Evolutionary conservation across 306 rosid genomes (phyloP), one percentile per base, ranked within the genome.

Genomic region (Lablab purpureus): DNA sequence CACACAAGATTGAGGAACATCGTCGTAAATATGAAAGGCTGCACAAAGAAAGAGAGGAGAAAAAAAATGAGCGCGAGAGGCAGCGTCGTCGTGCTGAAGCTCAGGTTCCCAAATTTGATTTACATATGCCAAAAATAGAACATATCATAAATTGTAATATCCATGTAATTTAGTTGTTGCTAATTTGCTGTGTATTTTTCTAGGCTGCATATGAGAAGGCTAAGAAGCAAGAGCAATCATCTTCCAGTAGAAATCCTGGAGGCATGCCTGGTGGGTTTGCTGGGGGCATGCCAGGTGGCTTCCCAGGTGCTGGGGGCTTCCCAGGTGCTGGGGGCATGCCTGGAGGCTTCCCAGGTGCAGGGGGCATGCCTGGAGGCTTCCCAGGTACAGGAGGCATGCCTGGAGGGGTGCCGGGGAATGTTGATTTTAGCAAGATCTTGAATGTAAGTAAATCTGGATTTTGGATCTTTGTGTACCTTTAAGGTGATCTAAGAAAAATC

Each of bases 121-220:
- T 70, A 5, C 34, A 60, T 47, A 43, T 49, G 43, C 25, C 52
- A 50, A 13, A 27, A 47, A 52, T 9, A 23, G 62, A 14, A 77
- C 18, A 19, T 66, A 21, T 34, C 14, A 7, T 62, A 27, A 23
- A 37, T 43, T 81, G 36, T 30, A 4, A 54, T 70, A 63, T 40
- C 25, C 50, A 14, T 79, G 47, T 60, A 64, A 76, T 74, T 74
- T 69, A 51, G 51, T 45, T 75, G 73, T 67, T 79, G 63, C 59
- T 77, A 55, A 83, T 73, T 54, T 54, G 19, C 58, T 69, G 14
- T 82, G 22, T 54, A 9, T 36, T 82, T 54, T 73, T 74, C 12
- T 45, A 93, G 98, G 98, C 97, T 83, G 98, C 89, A 11, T 93
- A 93, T 80, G 98, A 93, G 86, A 90, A 88, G 87, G 91, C 98